Percentiles rank a stretch among this genome's conserved stretches.
These are phyloP conservation scores for Colletotrichum navitas DNA, from an alignment of 2,329 filamentous ascomycete species.

Conservation along the genomic window DNA sequence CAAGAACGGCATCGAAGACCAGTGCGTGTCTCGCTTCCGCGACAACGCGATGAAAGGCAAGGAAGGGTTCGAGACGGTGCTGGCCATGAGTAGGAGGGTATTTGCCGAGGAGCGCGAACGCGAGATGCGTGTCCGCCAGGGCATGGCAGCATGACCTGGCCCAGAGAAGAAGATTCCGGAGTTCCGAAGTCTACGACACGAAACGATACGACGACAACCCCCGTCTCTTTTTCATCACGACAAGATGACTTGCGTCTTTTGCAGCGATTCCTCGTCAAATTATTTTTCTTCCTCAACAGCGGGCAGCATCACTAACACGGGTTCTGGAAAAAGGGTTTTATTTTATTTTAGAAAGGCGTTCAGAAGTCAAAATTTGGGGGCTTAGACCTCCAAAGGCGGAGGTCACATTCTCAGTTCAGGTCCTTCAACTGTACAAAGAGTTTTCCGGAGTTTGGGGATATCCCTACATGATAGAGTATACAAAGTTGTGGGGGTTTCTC, in stretches of 20 bases:
- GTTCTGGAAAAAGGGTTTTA: constrained; percentile 20
- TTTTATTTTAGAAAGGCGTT: constrained; percentile 38
- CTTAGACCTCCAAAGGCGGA: background rate
- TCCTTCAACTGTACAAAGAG: constrained; percentile 25
- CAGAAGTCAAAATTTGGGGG: constrained; percentile 2
- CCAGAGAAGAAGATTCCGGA: background rate
- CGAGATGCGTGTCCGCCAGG: constrained; percentile 49
- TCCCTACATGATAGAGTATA: constrained; percentile 37
- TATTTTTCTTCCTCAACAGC: constrained; percentile 17
- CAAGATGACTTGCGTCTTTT: constrained; percentile 9
- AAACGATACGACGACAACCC: background rate
- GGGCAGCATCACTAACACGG: constrained; percentile 35
- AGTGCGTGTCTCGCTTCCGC: constrained; percentile 86
- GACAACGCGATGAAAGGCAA: constrained; percentile 92
- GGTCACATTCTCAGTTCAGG: background rate
- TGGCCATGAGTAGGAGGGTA: constrained; percentile 91
- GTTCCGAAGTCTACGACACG: background rate
- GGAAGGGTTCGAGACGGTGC: constrained; percentile 94
- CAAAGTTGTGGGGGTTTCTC: constrained; percentile 4
- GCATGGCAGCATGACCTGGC: constrained; percentile 23
- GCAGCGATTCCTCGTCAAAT: constrained; percentile 31
- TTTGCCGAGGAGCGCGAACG: constrained; percentile 90
- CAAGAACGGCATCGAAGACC: constrained; percentile 95
- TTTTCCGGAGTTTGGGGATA: constrained; percentile 35
- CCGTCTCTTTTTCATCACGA: background rate